Evolutionary conservation across 495 filamentous ascomycete species (phyloP), one percentile per base, ranked within the genome.

Genomic region (Trichocladium uniseriatum): DNA sequence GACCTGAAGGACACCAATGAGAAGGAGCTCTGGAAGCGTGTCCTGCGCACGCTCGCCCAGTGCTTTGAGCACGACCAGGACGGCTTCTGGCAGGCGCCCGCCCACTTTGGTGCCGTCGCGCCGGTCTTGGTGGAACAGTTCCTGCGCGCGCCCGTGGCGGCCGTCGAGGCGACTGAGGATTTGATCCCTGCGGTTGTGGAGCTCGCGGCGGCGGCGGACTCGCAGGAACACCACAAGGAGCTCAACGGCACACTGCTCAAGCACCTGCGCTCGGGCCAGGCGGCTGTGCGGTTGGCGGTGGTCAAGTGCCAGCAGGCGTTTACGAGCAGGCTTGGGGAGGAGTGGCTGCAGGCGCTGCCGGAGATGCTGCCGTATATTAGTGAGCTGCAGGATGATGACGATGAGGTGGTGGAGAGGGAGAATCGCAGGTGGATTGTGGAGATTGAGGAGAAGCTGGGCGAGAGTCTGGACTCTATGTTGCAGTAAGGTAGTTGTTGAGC

Each of bases 361-460:
- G 91, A 98, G 75, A 95, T 95, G 81, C 69, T 97, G 55, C 92
- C 92, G 28, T 85, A 87, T 46, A 92, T 98, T 43, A 90, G 84
- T 52, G 92, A 98, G 67, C 59, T 94, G 53, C 84, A 92, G 72
- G 94, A 98, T 65, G 92, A 98, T 64, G 92, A 95, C 54, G 88
- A 96, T 54, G 91, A 96, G 67, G 71, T 65, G 20, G 90, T 98
- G 34, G 92, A 96, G 73, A 70, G 80, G 55, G 91, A 95, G 71
- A 86, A 87, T 8, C 73, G 84, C 60, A 76, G 79, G 48, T 92
- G 91, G 88, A 86, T 95, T 52, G 79, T 82, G 66, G 77, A 74
- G 65, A 90, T 98, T 57, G 92, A 97, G 67, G 77, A 74, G 43
- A 82, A 90, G 27, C 66, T 96, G 38, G 92, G 92, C 8, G 88